These are phyloP conservation scores for Vaccinium darrowii DNA, from an alignment of 148 eudicot species.

Conservation along the genomic window DNA sequence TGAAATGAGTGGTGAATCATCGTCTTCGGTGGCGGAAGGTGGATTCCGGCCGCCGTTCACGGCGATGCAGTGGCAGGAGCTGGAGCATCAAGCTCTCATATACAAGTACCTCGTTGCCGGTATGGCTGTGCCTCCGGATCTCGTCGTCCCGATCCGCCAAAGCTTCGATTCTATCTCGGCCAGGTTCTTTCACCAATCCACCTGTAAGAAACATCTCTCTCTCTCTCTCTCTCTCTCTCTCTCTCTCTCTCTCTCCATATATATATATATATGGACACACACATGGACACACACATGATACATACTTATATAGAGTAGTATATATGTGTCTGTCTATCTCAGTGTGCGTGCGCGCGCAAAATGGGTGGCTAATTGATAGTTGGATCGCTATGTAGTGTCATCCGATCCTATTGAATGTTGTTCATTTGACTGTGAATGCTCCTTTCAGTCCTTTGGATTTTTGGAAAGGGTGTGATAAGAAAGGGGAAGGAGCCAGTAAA, in stretches of 20 bases:
- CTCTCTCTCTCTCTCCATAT: not conserved
- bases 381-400: not conserved
- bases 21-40: constrained; percentile 26
- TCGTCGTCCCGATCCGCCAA: constrained; percentile 41
- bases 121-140: constrained; percentile 46
- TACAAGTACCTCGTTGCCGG: constrained; percentile 52
- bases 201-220: constrained; percentile 27
- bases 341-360: not conserved
- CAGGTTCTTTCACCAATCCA: constrained; percentile 40
- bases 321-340: no score
- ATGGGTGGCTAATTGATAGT: not conserved
- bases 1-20: constrained; percentile 32
- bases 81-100: constrained; percentile 53
- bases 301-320: no score
- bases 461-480: not conserved
- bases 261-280: not conserved
- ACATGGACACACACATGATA: no score
- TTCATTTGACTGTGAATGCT: not conserved
- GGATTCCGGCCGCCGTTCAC: constrained; percentile 45
- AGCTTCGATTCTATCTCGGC: constrained; percentile 47
- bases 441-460: no score
- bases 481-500: not conserved
- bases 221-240: not conserved
- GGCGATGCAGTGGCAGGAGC: constrained; percentile 56
- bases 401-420: not conserved